A percentile compares a stretch with the other conserved stretches of the same genome.
Evolutionary conservation across 305 asterid genomes (phyloP).

Genomic region (Ruellia speciosa): DNA sequence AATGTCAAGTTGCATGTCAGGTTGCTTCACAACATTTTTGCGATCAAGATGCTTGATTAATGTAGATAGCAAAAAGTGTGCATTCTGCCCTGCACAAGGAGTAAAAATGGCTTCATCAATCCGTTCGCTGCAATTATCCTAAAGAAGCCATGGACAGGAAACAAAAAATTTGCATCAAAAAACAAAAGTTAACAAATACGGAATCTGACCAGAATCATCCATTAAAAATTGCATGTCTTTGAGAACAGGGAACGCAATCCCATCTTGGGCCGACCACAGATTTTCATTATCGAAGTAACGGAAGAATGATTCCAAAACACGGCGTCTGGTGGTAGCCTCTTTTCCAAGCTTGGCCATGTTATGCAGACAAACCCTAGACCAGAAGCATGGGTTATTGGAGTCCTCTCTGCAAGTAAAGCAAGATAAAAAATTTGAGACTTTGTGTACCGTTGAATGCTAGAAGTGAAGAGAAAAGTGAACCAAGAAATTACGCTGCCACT

Average conservation of each 20-base stretch:
- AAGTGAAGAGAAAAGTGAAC: slow-evolving; percentile 1
- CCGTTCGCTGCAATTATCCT: not conserved
- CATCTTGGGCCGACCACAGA: slow-evolving; percentile 60
- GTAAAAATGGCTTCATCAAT: slow-evolving; percentile 3
- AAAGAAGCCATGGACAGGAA: not conserved
- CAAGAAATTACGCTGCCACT: slow-evolving; percentile 44
- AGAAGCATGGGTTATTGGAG: slow-evolving; percentile 66
- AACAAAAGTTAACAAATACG: not conserved
- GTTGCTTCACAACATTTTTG: slow-evolving; percentile 77
- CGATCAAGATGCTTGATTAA: slow-evolving; percentile 95
- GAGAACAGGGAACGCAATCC: slow-evolving; percentile 82
- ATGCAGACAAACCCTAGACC: slow-evolving; percentile 88
- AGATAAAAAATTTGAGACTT: not conserved
- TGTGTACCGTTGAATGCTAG: not conserved
- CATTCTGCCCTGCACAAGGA: slow-evolving; percentile 61
- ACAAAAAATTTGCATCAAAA: not conserved
- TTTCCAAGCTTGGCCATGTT: slow-evolving; percentile 96
- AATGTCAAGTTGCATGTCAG: slow-evolving; percentile 89
- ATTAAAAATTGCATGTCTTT: slow-evolving; percentile 81
- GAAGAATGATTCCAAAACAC: slow-evolving; percentile 85
- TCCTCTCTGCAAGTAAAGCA: slow-evolving; percentile 45
- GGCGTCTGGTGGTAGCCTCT: slow-evolving; percentile 96
- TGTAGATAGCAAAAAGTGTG: slow-evolving; percentile 71
- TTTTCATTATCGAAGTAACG: slow-evolving; percentile 75
- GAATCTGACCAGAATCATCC: slow-evolving; percentile 70